Percentiles rank a stretch among this genome's conserved stretches.
Evolutionary conservation across 2,329 filamentous ascomycete species (phyloP).

Genomic region (Exutisphaerella laricina): DNA sequence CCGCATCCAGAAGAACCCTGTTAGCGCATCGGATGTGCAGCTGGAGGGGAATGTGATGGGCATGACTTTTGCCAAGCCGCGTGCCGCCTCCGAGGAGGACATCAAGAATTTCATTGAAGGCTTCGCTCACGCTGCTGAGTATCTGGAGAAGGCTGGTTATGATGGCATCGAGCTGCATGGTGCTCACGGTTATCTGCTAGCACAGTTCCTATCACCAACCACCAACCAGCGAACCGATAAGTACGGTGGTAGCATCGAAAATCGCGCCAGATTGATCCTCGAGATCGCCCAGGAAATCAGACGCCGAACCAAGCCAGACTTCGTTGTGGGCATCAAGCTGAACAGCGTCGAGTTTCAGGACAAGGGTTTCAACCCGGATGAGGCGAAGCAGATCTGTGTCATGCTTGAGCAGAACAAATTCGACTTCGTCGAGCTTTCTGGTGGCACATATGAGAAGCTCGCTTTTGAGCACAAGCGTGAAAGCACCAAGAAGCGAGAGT

Average conservation of each 20-base stretch:
- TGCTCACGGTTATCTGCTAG: slow-evolving; percentile 42
- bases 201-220: slow-evolving; percentile 40
- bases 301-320: slow-evolving; percentile 34
- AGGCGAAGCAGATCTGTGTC: slow-evolving; percentile 37
- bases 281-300: slow-evolving; percentile 39
- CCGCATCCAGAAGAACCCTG: slow-evolving; percentile 45
- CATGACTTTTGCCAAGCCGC: slow-evolving; percentile 50
- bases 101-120: slow-evolving; percentile 54
- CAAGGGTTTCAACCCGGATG: slow-evolving; percentile 48
- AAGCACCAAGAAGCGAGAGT: slow-evolving; percentile 45
- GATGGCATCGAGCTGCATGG: slow-evolving; percentile 47
- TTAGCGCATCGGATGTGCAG: slow-evolving; percentile 49
- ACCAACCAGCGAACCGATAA: slow-evolving; percentile 42
- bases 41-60: slow-evolving; percentile 42
- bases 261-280: slow-evolving; percentile 39
- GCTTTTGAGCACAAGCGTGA: slow-evolving; percentile 51
- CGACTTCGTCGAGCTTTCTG: slow-evolving; percentile 55
- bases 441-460: slow-evolving; percentile 54
- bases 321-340: slow-evolving; percentile 53
- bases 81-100: slow-evolving; percentile 49
- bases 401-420: slow-evolving; percentile 46
- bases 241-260: slow-evolving; percentile 41
- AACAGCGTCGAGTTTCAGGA: slow-evolving; percentile 53
- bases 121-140: slow-evolving; percentile 59
- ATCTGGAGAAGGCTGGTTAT: slow-evolving; percentile 57